Percentiles rank a stretch among this genome's conserved stretches.
These are phyloP conservation scores for Papiliotrema flavescens DNA, from an alignment of 1,284 basidiomycete species.

Conservation along the genomic window DNA sequence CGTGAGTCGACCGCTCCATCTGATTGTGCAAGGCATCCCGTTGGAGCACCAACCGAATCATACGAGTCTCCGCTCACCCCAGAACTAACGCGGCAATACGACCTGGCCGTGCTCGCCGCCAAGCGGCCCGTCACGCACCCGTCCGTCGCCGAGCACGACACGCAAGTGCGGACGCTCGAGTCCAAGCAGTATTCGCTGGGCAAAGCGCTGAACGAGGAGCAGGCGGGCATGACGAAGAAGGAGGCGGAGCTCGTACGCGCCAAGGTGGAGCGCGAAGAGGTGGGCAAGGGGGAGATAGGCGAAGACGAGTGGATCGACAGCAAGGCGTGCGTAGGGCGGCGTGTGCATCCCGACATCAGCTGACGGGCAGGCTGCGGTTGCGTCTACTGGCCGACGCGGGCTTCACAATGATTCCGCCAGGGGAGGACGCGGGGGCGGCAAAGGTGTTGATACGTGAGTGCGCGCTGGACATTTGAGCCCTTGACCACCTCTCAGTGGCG, in stretches of 20 bases:
- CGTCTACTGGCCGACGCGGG: conserved; percentile 35
- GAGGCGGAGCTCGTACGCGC: conserved; percentile 38
- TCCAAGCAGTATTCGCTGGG: conserved; percentile 32
- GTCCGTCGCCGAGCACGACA: conserved; percentile 30
- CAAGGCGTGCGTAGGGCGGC: conserved; percentile 25
- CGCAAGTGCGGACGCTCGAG: conserved; percentile 31
- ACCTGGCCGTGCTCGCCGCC: conserved; percentile 28
- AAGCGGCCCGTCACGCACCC: conserved; percentile 37
- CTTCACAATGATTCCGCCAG: conserved; percentile 27
- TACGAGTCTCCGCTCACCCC: neutral
- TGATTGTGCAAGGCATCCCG: no score
- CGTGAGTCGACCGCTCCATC: conserved; percentile 18
- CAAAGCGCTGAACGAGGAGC: conserved; percentile 41
- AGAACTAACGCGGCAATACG: conserved; percentile 26
- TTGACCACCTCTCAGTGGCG: no score
- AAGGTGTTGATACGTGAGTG: conserved; percentile 42
- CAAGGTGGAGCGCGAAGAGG: conserved; percentile 31
- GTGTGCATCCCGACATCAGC: neutral
- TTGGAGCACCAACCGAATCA: neutral
- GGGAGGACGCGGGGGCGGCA: conserved; percentile 10
- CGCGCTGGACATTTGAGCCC: neutral
- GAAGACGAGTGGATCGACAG: conserved; percentile 28
- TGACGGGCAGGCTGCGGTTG: conserved; percentile 31
- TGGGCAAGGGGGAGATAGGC: conserved; percentile 27
- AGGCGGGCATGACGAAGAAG: conserved; percentile 27